Evolutionary conservation across 768 basidiomycete genomes (phyloP).

Genomic region (Lentinula sp.): DNA sequence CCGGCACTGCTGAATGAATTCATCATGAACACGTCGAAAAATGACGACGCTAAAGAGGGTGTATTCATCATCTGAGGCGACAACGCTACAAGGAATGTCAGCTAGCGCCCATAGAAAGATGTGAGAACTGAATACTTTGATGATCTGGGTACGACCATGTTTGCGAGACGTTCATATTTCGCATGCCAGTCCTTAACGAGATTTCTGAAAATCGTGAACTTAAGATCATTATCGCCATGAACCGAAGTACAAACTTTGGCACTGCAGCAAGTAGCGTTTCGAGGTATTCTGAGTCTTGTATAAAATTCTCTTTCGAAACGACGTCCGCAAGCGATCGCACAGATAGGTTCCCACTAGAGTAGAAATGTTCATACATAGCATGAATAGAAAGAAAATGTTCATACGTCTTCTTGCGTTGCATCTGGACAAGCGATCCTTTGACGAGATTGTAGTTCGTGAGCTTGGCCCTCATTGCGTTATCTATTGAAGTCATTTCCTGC

Average conservation of each 20-base stretch:
- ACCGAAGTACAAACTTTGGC: conserved; percentile 62
- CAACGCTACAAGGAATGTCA: conserved; percentile 37
- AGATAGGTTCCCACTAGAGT: conserved; percentile 85
- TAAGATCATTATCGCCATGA: conserved; percentile 14
- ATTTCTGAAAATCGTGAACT: conserved; percentile 41
- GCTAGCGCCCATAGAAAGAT: neutral
- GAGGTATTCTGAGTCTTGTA: conserved; percentile 88
- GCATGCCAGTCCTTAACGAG: conserved; percentile 81
- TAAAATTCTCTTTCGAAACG: conserved; percentile 74
- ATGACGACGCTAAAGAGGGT: conserved; percentile 79
- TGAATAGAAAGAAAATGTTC: neutral
- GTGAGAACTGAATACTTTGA: conserved; percentile 56
- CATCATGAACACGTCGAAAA: conserved; percentile 88
- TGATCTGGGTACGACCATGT: conserved; percentile 93
- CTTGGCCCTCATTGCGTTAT: conserved; percentile 90
- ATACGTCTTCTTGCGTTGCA: conserved; percentile 94
- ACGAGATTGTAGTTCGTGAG: conserved; percentile 88
- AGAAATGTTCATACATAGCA: neutral
- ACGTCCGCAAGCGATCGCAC: conserved; percentile 82
- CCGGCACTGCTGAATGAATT: conserved; percentile 89
- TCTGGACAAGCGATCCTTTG: conserved; percentile 85
- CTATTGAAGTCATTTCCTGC: conserved; percentile 92
- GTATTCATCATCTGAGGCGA: conserved; percentile 87
- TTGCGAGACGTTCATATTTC: conserved; percentile 81
- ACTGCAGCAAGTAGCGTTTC: conserved; percentile 92